Evolutionary conservation across 768 basidiomycete species (phyloP).

Genomic region (Suillus subaureus): DNA sequence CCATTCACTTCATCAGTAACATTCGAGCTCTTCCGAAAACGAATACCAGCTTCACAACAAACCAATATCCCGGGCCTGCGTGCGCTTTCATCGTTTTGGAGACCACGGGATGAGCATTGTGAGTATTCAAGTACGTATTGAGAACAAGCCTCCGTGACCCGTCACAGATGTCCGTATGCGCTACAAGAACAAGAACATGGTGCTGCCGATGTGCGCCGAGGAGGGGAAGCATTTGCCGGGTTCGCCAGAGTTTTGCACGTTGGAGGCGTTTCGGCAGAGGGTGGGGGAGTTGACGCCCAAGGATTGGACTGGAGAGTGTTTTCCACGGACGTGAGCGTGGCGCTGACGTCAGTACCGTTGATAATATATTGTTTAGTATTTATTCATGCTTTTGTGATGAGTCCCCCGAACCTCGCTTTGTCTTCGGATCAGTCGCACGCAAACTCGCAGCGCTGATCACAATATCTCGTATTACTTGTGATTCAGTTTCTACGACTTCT

Average conservation of each 20-base stretch:
- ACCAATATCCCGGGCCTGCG: not conserved
- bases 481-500: no score
- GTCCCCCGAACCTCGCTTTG: no score
- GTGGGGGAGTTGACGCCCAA: conserved; percentile 65
- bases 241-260: conserved; percentile 72
- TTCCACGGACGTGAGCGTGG: conserved; percentile 20
- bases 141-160: not conserved
- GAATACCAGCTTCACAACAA: conserved; percentile 3
- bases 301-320: conserved; percentile 70
- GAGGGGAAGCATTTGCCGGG: conserved; percentile 70
- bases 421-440: no score
- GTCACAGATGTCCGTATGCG: conserved; percentile 66
- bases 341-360: no score
- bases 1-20: conserved; percentile 74
- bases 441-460: no score
- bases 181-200: conserved; percentile 68
- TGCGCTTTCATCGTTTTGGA: not conserved
- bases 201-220: conserved; percentile 64
- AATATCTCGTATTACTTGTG: no score
- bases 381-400: no score
- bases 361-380: no score
- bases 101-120: not conserved
- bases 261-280: conserved; percentile 61
- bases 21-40: conserved; percentile 68
- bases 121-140: not conserved